Base-by-base conservation (phyloP, 495 filamentous ascomycete genomes). In the Xylaria telfairii region DNA sequence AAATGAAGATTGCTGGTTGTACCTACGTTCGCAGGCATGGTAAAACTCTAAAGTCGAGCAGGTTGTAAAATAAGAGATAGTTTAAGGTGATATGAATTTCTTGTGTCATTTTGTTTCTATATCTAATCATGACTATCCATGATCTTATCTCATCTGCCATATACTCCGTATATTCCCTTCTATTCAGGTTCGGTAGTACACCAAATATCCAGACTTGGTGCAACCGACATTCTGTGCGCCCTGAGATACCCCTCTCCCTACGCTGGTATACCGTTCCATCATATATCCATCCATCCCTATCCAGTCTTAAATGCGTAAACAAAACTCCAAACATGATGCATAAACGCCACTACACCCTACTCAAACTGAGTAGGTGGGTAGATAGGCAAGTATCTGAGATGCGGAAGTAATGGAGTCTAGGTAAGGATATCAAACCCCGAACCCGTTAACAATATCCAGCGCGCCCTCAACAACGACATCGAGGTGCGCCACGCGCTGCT, bases 391-490 rank as follows among this genome's bases (percentile, higher is more conserved):
- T 26, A 6, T n/a, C n/a, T n/a, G n/a, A n/a, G n/a, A n/a, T n/a
- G n/a, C n/a, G n/a, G n/a, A 42, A 19, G 2, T 17, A 21, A 42
- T 28, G 15, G n/a, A n/a, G n/a, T n/a, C n/a, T n/a, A 41, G 0
- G 37, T 42, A 42, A 12, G 42, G n/a, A 0, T 9, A 6, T 70
- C 51, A 67, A 37, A 78, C n/a, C 24, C 80, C 80, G 69, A 86
- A 77, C 37, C 84, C 84, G 39, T 84, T 84, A 13, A 93, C 87
- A 66, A 90, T 78, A 75, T 91, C 89, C 74, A 95, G 80, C 34
- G 90, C 92, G 47, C 90, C 90, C 67, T 94, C 92, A 15, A 94
- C 87, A 0, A 89, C 89, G 26, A 82, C 81, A 78, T 94, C 92
- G 3, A 94, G 76, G 69, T 91, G 84, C 0, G 87, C 87, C 1